Evolutionary conservation across 257 asterid genomes (phyloP).

Genomic region (Thymus quinquecostatus): DNA sequence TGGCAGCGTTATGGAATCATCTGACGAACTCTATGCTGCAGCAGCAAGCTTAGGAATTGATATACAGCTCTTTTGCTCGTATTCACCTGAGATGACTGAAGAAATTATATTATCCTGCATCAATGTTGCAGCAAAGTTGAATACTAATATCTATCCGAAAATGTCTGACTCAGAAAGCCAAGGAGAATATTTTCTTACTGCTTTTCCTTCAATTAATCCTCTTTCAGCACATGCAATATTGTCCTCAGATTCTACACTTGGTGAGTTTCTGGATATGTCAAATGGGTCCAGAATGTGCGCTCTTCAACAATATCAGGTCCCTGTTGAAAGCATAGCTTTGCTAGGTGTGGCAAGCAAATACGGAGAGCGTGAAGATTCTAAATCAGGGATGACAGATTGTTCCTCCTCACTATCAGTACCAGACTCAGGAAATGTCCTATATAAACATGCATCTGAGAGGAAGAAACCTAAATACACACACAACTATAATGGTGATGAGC

Average conservation of each 20-base stretch:
- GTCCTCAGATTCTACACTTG: conserved; percentile 65
- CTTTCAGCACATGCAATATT: conserved; percentile 92
- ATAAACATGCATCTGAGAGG: conserved; percentile 48
- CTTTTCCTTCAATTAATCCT: conserved; percentile 91
- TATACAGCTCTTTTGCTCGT: conserved; percentile 78
- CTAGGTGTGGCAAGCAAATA: conserved; percentile 63
- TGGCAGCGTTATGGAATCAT: conserved; percentile 79
- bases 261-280: conserved; percentile 71
- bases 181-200: conserved; percentile 87
- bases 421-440: conserved; percentile 55
- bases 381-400: conserved; percentile 90
- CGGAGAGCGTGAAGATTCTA: conserved; percentile 88
- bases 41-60: conserved; percentile 92
- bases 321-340: conserved; percentile 71
- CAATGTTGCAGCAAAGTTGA: conserved; percentile 52
- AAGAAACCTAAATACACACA: conserved; percentile 58
- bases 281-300: conserved; percentile 50
- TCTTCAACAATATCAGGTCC: conserved; percentile 65
- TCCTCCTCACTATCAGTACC: conserved; percentile 82
- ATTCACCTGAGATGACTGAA: conserved; percentile 80
- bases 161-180: conserved; percentile 82
- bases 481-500: conserved; percentile 36
- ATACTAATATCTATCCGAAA: conserved; percentile 58
- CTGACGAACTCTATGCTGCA: conserved; percentile 95
- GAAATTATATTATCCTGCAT: conserved; percentile 84